These are phyloP conservation scores for Murraya paniculata DNA, from an alignment of 345 rosid genomes.

Conservation along the genomic window DNA sequence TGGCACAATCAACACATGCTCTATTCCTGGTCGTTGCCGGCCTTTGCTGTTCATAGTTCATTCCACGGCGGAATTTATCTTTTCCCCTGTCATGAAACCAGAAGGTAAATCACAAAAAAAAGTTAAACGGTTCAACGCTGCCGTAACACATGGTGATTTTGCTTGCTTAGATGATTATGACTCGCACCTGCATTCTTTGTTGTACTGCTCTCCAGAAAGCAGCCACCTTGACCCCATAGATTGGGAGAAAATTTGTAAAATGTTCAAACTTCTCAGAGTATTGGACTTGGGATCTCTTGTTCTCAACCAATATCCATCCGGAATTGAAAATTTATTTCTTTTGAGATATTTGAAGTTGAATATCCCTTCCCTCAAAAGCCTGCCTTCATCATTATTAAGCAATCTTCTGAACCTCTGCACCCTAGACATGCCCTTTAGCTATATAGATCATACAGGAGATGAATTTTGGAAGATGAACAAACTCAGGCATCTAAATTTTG, in stretches of 20 bases:
- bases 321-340: not conserved
- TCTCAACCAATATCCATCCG: not conserved
- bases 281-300: not conserved
- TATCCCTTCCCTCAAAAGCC: not conserved
- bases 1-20: not conserved
- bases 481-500: not conserved
- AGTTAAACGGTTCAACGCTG: too few species aligned
- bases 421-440: not conserved
- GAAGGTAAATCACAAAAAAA: not conserved
- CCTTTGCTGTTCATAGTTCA: accelerated
- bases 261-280: not conserved
- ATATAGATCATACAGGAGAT: not conserved
- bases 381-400: not conserved
- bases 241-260: not conserved
- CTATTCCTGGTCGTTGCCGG: accelerated
- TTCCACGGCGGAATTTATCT: not conserved
- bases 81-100: accelerated
- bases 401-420: not conserved
- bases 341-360: not conserved
- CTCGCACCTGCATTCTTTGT: not conserved
- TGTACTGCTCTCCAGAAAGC: too few species aligned
- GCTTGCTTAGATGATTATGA: not conserved
- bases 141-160: accelerated
- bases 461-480: not conserved
- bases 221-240: too few species aligned